Evolutionary conservation across 805 yeast species (phyloP).

Genomic region (Blastobotrys terrestris): DNA sequence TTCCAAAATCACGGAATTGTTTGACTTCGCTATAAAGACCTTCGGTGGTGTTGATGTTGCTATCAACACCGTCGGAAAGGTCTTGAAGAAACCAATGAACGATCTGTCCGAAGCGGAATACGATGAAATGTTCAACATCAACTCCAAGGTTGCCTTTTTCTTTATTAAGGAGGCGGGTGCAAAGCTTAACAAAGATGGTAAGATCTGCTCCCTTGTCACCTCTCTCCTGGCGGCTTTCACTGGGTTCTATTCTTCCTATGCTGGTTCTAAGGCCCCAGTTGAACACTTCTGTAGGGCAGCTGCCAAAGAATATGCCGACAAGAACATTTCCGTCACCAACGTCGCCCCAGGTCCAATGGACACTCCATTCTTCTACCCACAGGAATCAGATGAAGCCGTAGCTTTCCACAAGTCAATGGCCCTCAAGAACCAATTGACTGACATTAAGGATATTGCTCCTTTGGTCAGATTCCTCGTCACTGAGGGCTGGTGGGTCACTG

Average conservation of each 20-base stretch:
- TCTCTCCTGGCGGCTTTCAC: slow-evolving; percentile 63
- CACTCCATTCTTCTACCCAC: slow-evolving; percentile 63
- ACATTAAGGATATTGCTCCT: slow-evolving; percentile 57
- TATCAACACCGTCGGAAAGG: slow-evolving; percentile 63
- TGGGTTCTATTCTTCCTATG: slow-evolving; percentile 58
- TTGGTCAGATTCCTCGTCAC: slow-evolving; percentile 52
- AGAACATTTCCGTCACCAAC: slow-evolving; percentile 63
- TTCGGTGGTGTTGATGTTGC: slow-evolving; percentile 56
- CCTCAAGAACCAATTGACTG: slow-evolving; percentile 46
- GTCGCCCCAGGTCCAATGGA: slow-evolving; percentile 73
- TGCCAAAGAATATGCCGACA: slow-evolving; percentile 67
- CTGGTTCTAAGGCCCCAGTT: slow-evolving; percentile 72
- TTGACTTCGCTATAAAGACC: slow-evolving; percentile 38
- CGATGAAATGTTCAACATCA: slow-evolving; percentile 46
- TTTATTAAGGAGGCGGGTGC: slow-evolving; percentile 53
- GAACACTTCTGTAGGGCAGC: slow-evolving; percentile 62
- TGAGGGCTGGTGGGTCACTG: slow-evolving; percentile 65
- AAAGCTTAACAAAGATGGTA: slow-evolving; percentile 45
- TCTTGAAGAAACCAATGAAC: slow-evolving; percentile 52
- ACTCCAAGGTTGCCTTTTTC: slow-evolving; percentile 56
- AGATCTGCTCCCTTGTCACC: slow-evolving; percentile 52
- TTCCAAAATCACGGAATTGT: slow-evolving; percentile 38
- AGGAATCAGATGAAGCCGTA: slow-evolving; percentile 48
- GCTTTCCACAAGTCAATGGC: slow-evolving; percentile 51
- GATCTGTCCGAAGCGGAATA: slow-evolving; percentile 51